A percentile compares a stretch with the other conserved stretches of the same genome.
Evolutionary conservation across 2,329 filamentous ascomycete genomes (phyloP).

Genomic region (Pseudogymnoascus destructans): DNA sequence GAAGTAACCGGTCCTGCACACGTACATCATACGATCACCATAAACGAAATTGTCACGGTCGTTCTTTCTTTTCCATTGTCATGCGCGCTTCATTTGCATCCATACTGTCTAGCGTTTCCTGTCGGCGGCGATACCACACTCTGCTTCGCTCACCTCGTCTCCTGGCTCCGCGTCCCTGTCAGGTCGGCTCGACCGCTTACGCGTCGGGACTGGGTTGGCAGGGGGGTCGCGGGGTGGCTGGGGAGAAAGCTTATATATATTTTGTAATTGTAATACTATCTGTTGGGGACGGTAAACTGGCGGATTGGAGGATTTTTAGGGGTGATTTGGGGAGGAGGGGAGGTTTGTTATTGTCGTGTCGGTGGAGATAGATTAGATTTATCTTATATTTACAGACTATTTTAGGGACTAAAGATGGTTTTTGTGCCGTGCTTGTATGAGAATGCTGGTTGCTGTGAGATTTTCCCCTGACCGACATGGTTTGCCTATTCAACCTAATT

Average conservation of each 20-base stretch:
- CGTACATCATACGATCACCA: not conserved
- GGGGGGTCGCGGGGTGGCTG: not conserved
- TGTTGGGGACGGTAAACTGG: constrained; percentile 3
- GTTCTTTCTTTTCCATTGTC: not conserved
- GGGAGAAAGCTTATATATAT: not conserved
- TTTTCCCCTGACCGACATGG: not conserved
- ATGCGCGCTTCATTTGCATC: not conserved
- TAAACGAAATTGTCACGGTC: constrained; percentile 3
- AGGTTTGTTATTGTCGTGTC: not conserved
- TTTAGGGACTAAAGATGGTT: not conserved
- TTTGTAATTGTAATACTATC: constrained; percentile 6
- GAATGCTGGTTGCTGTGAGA: not conserved
- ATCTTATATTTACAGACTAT: not conserved
- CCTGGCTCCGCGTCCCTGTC: not conserved
- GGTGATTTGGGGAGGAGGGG: not conserved
- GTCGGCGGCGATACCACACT: constrained; percentile 8
- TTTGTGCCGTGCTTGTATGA: not conserved
- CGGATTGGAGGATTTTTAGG: not conserved
- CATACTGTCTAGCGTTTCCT: constrained; percentile 7
- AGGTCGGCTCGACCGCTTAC: not conserved
- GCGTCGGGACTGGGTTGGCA: not conserved
- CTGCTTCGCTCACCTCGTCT: not conserved
- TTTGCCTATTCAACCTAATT: not conserved
- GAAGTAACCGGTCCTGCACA: constrained; percentile 15
- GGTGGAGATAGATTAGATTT: not conserved